Base-by-base conservation (phyloP, 345 rosid species). In the Populus ilicifolia region DNA sequence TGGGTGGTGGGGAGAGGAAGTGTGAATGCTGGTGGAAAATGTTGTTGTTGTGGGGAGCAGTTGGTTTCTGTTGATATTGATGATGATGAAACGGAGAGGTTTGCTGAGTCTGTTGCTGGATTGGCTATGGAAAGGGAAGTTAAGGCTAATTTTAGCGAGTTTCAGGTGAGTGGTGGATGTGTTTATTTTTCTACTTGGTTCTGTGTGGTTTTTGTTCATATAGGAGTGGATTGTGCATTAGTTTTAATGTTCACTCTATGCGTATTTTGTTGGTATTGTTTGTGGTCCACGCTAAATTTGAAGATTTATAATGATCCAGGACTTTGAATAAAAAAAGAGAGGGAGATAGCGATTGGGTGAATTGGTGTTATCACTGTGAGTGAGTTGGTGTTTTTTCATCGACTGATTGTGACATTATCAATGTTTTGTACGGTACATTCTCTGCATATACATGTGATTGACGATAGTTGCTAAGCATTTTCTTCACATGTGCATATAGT, bases 81-180 rank as follows among this genome's bases (percentile, higher is more conserved):
- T 74, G 90, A 89, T 78, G 78, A 10, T 3, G 97, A 95, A 84
- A 91, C 93, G 0, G 81, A 87, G 80, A 90, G 70, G 70, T 95
- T 93, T 86, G 89, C 88, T 0, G 61, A 73, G 54, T 92, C 98
- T 36, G 72, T 95, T 72, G 90, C 93, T 20, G 86, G 79, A 71
- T 88, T 95, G 86, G 97, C 98, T 80, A 62, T 90, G 81, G 91
- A 90, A 75, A 89, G 98, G 79, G 92, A 93, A 82, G 90, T 83
- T 8, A 87, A 88, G 82, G 88, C 84, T 62, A 93, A 89, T 78
- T 93, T 93, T 81, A 87, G 88, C 8, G 90, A 89, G 75, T 93
- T 93, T 88, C 93, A 92, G 93, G 97, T 93, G 59, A 83, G 87
- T 17, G 29, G 56, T 54, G 33, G 35, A 2, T 44, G 67, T 10